These are phyloP conservation scores for Podila clonocystis DNA, from an alignment of 192 early-diverging fungal genomes.

Conservation along the genomic window DNA sequence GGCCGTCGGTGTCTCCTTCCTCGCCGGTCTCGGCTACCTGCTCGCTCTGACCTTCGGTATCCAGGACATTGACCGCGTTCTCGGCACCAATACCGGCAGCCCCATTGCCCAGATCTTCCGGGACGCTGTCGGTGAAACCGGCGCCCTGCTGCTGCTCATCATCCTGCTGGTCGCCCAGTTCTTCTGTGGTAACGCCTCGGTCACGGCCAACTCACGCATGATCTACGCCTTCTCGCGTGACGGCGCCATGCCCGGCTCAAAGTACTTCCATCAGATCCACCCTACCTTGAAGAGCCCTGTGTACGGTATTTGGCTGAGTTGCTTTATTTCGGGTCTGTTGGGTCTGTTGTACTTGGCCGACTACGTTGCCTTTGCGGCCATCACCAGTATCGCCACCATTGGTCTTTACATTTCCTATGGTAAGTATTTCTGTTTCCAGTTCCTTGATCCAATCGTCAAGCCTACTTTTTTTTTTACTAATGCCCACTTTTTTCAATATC, in stretches of 20 bases:
- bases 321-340: constrained; percentile 42
- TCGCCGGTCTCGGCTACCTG: constrained; percentile 54
- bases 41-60: constrained; percentile 55
- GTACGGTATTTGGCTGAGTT: constrained; percentile 41
- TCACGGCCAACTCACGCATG: constrained; percentile 55
- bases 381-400: constrained; percentile 59
- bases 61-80: constrained; percentile 53
- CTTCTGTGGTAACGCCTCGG: constrained; percentile 52
- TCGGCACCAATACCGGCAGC: constrained; percentile 19
- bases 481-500: not conserved
- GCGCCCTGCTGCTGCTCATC: constrained; percentile 46
- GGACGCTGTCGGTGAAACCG: constrained; percentile 41
- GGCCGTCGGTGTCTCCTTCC: constrained; percentile 51
- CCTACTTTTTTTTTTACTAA: not conserved
- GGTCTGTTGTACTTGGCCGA: constrained; percentile 55
- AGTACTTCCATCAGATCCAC: constrained; percentile 50
- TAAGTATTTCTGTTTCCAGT: constrained; percentile 7
- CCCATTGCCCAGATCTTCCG: constrained; percentile 55
- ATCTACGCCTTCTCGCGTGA: constrained; percentile 62
- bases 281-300: constrained; percentile 50
- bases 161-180: constrained; percentile 56
- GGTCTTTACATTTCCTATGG: constrained; percentile 59
- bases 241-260: constrained; percentile 56
- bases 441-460: not conserved
- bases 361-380: constrained; percentile 50